Evolutionary conservation across 441 rosid genomes (phyloP).

Genomic region (Cnidoscolus chayamansa): DNA sequence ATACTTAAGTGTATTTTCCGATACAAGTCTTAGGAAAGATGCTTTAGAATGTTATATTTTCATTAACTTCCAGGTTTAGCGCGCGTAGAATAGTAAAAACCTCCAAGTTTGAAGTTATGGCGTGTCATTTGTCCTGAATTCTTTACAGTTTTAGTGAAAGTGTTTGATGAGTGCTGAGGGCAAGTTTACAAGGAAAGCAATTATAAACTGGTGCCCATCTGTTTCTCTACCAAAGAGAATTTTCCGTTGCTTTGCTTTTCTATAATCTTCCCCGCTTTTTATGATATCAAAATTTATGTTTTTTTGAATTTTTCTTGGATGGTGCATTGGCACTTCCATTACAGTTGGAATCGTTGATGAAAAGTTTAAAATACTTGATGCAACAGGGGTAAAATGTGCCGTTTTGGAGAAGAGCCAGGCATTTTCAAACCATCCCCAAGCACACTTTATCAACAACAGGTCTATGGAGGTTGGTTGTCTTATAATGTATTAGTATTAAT

Average conservation of each 20-base stretch:
- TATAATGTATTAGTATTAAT: background rate
- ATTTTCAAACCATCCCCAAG: conserved; percentile 82
- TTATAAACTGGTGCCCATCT: background rate
- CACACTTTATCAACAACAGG: conserved; percentile 96
- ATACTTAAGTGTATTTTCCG: background rate
- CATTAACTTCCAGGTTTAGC: background rate
- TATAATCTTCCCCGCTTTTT: background rate
- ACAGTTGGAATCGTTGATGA: background rate
- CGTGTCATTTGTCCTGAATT: background rate
- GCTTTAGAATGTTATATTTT: background rate
- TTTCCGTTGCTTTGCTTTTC: background rate
- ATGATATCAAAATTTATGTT: too few species aligned
- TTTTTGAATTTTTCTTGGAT: background rate
- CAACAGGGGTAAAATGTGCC: conserved; percentile 68
- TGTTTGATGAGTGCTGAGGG: conserved; percentile 22
- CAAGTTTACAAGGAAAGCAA: background rate
- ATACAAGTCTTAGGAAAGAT: background rate
- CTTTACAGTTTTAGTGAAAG: background rate
- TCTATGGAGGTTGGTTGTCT: conserved; percentile 78
- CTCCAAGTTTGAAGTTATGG: background rate
- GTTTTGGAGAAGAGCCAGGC: conserved; percentile 70
- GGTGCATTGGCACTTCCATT: background rate
- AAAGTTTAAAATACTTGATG: conserved; percentile 11
- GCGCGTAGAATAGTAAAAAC: background rate
- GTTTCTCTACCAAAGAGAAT: background rate